phyloP scores from a whole-genome alignment of 179 eudicot species.

The Heliamphora pulchella region DNA sequence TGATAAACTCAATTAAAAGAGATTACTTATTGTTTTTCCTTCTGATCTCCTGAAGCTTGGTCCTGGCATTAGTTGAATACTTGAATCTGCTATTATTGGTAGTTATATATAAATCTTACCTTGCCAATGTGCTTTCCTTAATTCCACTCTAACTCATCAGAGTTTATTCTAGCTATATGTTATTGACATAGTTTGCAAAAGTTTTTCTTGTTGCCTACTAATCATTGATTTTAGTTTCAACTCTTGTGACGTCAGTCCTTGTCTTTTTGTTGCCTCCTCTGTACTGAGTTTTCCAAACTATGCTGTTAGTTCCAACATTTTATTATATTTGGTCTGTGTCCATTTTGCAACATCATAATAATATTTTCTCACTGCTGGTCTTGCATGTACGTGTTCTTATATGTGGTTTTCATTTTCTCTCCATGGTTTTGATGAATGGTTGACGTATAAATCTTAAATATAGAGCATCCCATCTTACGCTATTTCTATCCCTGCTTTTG shows the following conservation, averaged over 20 bases:
- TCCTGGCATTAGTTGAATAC: not conserved
- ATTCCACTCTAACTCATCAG: conserved; percentile 1
- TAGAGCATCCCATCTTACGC: not conserved
- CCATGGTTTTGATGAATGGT: not conserved
- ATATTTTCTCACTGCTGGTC: not conserved
- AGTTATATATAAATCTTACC: not conserved
- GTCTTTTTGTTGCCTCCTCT: not conserved
- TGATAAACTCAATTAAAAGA: not conserved
- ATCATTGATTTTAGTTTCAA: not conserved
- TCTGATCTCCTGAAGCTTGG: not conserved
- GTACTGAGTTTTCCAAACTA: not conserved
- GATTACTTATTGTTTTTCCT: not conserved
- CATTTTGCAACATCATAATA: not conserved
- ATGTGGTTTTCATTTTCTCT: not conserved
- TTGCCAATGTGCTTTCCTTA: not conserved
- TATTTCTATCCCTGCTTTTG: not conserved
- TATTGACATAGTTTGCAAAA: not conserved
- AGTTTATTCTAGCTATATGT: not conserved
- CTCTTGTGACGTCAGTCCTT: not conserved
- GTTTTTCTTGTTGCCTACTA: not conserved
- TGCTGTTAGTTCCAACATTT: not conserved
- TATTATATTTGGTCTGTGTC: not conserved
- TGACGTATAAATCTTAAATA: not conserved
- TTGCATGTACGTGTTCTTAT: not conserved
- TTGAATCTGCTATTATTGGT: not conserved